Evolutionary conservation across 768 basidiomycete species (phyloP).

Genomic region (Tricholoma terreum): DNA sequence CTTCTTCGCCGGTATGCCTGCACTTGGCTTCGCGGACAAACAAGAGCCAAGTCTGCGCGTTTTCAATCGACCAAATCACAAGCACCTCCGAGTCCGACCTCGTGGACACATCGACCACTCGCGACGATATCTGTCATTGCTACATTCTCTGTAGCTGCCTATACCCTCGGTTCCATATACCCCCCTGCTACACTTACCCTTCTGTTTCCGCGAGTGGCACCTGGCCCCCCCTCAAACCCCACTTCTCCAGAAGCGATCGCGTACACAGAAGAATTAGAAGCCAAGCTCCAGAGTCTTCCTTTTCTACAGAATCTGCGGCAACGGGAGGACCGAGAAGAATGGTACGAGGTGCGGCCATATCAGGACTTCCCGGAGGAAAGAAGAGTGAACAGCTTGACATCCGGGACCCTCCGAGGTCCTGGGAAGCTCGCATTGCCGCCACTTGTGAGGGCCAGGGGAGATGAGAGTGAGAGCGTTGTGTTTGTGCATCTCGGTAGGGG

Average conservation of each 20-base stretch:
- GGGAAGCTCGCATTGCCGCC: conserved; percentile 82
- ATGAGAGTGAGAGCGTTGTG: conserved; percentile 70
- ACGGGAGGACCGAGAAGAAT: conserved; percentile 49
- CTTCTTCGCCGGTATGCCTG: conserved; percentile 8
- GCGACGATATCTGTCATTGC: conserved; percentile 28
- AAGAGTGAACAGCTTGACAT: conserved; percentile 79
- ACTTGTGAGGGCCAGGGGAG: conserved; percentile 66
- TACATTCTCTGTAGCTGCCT: conserved; percentile 37
- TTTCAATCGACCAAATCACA: conserved; percentile 9
- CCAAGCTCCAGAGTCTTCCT: conserved; percentile 59
- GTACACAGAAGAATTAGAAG: conserved; percentile 62
- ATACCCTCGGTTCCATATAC: conserved; percentile 63
- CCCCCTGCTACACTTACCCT: conserved; percentile 65
- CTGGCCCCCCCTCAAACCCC: conserved; percentile 55
- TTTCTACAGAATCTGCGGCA: conserved; percentile 60
- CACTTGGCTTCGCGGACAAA: background rate
- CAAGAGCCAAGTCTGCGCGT: background rate
- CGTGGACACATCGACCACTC: conserved; percentile 24
- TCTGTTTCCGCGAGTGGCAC: conserved; percentile 74
- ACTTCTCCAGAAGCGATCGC: conserved; percentile 56
- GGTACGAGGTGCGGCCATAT: conserved; percentile 83
- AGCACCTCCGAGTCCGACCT: conserved; percentile 8
- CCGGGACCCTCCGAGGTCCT: conserved; percentile 83
- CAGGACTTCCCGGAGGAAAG: conserved; percentile 63
- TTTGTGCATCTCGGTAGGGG: conserved; percentile 83